Conservation (phyloP, 208 protist species). For the Wallacemonas collosoma region DNA sequence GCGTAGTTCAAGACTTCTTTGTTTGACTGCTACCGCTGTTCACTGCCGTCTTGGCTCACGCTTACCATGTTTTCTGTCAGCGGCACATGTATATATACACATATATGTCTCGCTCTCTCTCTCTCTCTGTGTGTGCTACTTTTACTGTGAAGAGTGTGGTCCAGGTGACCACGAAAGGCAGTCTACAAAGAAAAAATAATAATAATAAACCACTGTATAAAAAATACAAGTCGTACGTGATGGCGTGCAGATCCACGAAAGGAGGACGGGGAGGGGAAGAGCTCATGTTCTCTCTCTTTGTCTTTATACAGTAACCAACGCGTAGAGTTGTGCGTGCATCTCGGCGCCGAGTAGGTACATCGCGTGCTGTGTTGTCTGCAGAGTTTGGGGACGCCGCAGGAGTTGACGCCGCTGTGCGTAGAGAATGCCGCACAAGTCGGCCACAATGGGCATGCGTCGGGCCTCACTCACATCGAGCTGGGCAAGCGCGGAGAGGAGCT, state of each 20-base stretch:
- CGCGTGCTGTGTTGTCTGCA: slow-evolving; percentile 48
- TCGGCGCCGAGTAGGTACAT: slow-evolving; percentile 36
- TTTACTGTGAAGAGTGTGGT: neutral
- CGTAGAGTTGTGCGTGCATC: slow-evolving; percentile 45
- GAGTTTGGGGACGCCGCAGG: slow-evolving; percentile 55
- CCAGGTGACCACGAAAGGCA: neutral
- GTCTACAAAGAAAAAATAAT: neutral
- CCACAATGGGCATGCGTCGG: slow-evolving; percentile 35
- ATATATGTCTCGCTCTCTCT: neutral
- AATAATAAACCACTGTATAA: neutral
- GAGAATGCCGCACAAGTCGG: slow-evolving; percentile 41
- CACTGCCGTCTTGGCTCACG: no score
- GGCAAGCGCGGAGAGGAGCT: neutral
- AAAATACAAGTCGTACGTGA: neutral
- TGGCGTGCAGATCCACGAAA: no score
- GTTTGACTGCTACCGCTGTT: no score
- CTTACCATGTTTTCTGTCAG: no score
- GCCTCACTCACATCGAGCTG: slow-evolving; percentile 28
- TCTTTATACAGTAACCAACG: slow-evolving; percentile 15
- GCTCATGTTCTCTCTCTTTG: no score
- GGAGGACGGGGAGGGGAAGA: no score
- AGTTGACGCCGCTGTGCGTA: slow-evolving; percentile 60
- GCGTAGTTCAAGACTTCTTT: no score
- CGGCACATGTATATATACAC: no score
- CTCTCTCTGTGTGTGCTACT: neutral